These are phyloP conservation scores for Conticribra guillardii DNA, from an alignment of 108 stramenopile species.

Conservation along the genomic window DNA sequence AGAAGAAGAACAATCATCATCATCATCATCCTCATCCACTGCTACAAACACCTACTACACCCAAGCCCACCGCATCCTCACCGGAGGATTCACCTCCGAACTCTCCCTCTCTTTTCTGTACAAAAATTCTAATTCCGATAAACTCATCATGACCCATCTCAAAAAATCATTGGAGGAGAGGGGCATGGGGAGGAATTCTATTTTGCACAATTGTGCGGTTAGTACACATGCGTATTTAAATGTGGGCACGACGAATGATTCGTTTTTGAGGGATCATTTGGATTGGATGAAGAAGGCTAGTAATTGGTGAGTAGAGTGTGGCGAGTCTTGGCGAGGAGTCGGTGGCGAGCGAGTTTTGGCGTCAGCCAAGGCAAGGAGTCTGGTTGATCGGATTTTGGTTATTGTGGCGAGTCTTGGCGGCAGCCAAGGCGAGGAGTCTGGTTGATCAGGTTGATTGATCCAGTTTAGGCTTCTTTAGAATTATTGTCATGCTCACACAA, in stretches of 20 bases:
- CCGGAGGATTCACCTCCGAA: slow-evolving; percentile 86
- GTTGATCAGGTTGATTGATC: slow-evolving; percentile 16
- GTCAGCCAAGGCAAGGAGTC: neutral
- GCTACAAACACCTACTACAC: slow-evolving; percentile 26
- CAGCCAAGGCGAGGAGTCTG: neutral
- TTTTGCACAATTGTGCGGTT: slow-evolving; percentile 96
- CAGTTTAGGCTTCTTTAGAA: too few relatives aligned
- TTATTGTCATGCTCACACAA: slow-evolving; percentile 3
- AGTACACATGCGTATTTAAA: slow-evolving; percentile 93
- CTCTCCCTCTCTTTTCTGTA: slow-evolving; percentile 88
- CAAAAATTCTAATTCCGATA: slow-evolving; percentile 86
- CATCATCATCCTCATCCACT: neutral
- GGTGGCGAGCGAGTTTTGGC: neutral
- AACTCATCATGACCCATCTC: slow-evolving; percentile 84
- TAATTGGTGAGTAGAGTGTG: slow-evolving; percentile 98
- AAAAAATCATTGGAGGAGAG: slow-evolving; percentile 91
- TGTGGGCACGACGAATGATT: slow-evolving; percentile 96
- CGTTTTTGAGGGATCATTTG: slow-evolving; percentile 95
- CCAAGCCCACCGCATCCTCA: slow-evolving; percentile 65
- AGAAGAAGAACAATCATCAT: slow-evolving; percentile 25
- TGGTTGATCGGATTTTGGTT: too few relatives aligned
- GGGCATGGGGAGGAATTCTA: slow-evolving; percentile 70
- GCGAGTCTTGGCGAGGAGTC: too few relatives aligned
- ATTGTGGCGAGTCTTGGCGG: neutral
- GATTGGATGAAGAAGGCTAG: slow-evolving; percentile 99